These are phyloP conservation scores for Thermomyces lanuginosus DNA, from an alignment of 2,329 filamentous ascomycete genomes.

Conservation along the genomic window DNA sequence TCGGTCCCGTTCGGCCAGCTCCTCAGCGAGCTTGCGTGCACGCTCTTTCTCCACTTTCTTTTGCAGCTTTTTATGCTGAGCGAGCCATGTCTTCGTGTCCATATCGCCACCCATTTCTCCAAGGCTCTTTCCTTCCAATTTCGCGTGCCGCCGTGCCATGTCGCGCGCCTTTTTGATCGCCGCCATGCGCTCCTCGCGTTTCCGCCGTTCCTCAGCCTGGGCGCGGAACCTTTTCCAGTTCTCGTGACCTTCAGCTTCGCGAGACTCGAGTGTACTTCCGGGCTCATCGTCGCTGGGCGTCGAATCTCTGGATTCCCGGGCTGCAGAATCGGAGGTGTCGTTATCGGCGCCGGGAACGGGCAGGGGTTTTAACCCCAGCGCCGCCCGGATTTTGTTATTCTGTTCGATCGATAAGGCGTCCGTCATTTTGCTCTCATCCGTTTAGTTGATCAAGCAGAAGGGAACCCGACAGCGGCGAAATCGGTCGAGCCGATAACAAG, in stretches of 20 bases:
- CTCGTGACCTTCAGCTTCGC: slow-evolving; percentile 26
- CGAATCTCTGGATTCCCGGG: slow-evolving; percentile 33
- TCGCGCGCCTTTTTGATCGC: slow-evolving; percentile 80
- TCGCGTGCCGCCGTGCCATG: slow-evolving; percentile 55
- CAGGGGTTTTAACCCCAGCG: slow-evolving; percentile 77
- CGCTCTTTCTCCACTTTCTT: slow-evolving; percentile 69
- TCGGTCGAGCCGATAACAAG: too few relatives aligned
- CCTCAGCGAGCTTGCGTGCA: slow-evolving; percentile 53
- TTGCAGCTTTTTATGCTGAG: slow-evolving; percentile 80
- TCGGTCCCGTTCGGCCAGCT: slow-evolving; percentile 60
- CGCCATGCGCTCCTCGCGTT: slow-evolving; percentile 63
- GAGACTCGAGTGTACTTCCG: slow-evolving; percentile 66
- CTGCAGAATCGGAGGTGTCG: slow-evolving; percentile 35
- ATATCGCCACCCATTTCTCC: slow-evolving; percentile 54
- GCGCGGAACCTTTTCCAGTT: slow-evolving; percentile 46
- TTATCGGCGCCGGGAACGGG: slow-evolving; percentile 56
- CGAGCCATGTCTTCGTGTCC: slow-evolving; percentile 75
- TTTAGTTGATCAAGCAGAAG: too few relatives aligned
- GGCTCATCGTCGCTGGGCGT: slow-evolving; percentile 42
- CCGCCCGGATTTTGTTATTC: slow-evolving; percentile 78
- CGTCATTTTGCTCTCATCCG: slow-evolving; percentile 32
- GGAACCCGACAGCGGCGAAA: too few relatives aligned
- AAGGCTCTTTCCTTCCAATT: slow-evolving; percentile 67
- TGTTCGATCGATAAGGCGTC: slow-evolving; percentile 66
- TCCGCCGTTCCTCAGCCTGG: slow-evolving; percentile 55